These are phyloP conservation scores for Podaxis rugospora DNA, from an alignment of 768 basidiomycete species.

Conservation along the genomic window DNA sequence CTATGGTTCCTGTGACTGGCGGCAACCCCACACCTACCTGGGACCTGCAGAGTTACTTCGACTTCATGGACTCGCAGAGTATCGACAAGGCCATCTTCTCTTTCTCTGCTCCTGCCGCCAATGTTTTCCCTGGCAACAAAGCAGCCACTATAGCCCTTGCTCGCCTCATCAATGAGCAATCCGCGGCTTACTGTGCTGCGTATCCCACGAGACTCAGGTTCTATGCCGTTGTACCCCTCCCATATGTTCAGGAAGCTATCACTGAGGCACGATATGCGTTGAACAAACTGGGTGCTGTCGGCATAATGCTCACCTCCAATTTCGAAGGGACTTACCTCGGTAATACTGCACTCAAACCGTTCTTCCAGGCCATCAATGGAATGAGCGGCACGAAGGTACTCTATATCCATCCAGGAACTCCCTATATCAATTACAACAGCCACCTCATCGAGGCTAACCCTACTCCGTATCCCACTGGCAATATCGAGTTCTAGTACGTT, in stretches of 20 bases:
- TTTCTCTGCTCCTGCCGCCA: conserved; percentile 29
- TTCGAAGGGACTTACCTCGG: conserved; percentile 32
- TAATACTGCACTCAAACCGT: conserved; percentile 21
- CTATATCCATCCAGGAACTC: conserved; percentile 28
- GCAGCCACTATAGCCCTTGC: conserved; percentile 27
- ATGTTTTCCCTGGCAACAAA: conserved; percentile 25
- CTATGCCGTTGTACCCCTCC: conserved; percentile 31
- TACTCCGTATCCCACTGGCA: conserved; percentile 27
- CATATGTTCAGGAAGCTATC: conserved; percentile 29
- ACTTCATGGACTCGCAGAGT: conserved; percentile 29
- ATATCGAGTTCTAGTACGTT: conserved; percentile 31
- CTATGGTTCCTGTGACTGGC: conserved; percentile 23
- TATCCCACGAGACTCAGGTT: conserved; percentile 26
- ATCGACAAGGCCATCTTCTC: conserved; percentile 25
- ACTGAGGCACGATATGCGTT: conserved; percentile 28
- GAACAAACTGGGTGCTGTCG: conserved; percentile 27
- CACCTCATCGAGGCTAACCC: conserved; percentile 29
- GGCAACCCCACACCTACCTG: conserved; percentile 27
- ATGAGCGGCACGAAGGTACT: conserved; percentile 24
- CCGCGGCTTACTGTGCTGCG: conserved; percentile 26
- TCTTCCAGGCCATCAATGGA: conserved; percentile 28
- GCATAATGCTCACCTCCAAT: conserved; percentile 28
- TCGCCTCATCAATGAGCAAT: conserved; percentile 31
- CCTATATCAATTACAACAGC: conserved; percentile 23
- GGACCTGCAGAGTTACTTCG: conserved; percentile 22